Evolutionary conservation across 2,329 filamentous ascomycete genomes (phyloP).

Genomic region (Verticillium zaregamsianum): DNA sequence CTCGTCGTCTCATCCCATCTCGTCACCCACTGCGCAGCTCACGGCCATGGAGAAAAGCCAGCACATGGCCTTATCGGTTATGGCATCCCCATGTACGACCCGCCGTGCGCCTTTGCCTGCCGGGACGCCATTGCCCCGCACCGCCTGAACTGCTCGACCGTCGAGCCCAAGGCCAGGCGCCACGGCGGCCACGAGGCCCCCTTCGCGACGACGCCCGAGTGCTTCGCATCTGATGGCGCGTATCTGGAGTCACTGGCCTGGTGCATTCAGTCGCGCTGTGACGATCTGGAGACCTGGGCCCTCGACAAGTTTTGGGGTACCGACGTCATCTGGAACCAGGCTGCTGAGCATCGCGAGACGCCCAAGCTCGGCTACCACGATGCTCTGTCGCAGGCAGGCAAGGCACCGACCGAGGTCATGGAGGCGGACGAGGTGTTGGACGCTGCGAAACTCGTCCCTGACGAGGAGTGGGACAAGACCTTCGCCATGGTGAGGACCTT

Average conservation of each 20-base stretch:
- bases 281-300: slow-evolving; percentile 7
- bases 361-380: not conserved
- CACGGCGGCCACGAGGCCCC: slow-evolving; percentile 8
- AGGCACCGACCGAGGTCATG: slow-evolving; percentile 1
- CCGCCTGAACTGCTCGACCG: slow-evolving; percentile 17
- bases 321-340: not conserved
- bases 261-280: slow-evolving; percentile 21
- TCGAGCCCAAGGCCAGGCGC: not conserved
- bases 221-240: slow-evolving; percentile 19
- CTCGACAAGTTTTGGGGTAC: slow-evolving; percentile 6
- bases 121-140: slow-evolving; percentile 15
- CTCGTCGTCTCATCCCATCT: not conserved
- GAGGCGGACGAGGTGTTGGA: slow-evolving; percentile 14
- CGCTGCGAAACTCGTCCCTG: slow-evolving; percentile 23
- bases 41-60: not conserved
- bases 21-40: not conserved
- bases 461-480: slow-evolving; percentile 21
- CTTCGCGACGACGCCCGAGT: slow-evolving; percentile 15
- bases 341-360: not conserved
- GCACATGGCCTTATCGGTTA: slow-evolving; percentile 10
- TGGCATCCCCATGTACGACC: slow-evolving; percentile 11
- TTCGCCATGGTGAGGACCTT: slow-evolving; percentile 1
- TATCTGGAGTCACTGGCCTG: slow-evolving; percentile 20
- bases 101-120: slow-evolving; percentile 24
- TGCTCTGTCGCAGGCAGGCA: not conserved